These are phyloP conservation scores for Fusarium oxysporum DNA, from an alignment of 2,329 filamentous ascomycete genomes.

Conservation along the genomic window DNA sequence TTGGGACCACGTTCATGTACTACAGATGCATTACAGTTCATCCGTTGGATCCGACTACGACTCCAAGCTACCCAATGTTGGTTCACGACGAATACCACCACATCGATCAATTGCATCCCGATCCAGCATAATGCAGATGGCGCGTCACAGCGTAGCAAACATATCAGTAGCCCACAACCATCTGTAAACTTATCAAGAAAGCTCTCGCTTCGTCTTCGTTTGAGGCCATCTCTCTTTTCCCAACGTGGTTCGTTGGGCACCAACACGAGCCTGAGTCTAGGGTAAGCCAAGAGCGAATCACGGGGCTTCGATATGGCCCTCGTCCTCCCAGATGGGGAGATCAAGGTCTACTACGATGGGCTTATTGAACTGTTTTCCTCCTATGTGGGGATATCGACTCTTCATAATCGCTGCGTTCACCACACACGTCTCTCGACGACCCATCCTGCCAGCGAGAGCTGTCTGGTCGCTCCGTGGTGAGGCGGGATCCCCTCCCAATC, in stretches of 20 bases:
- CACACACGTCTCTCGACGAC: slow-evolving; percentile 76
- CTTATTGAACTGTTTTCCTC: slow-evolving; percentile 76
- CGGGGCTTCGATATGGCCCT: not conserved
- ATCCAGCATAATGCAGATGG: slow-evolving; percentile 28
- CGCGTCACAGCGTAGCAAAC: slow-evolving; percentile 16
- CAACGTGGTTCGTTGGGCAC: slow-evolving; percentile 39
- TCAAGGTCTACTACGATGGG: slow-evolving; percentile 87
- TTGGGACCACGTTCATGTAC: slow-evolving; percentile 31
- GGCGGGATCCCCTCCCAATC: slow-evolving; percentile 56
- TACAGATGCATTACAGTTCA: slow-evolving; percentile 19
- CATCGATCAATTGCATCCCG: slow-evolving; percentile 1
- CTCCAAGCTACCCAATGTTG: slow-evolving; percentile 4
- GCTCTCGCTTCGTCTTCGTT: slow-evolving; percentile 8
- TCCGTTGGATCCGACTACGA: slow-evolving; percentile 9
- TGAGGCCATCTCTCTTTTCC: slow-evolving; percentile 15
- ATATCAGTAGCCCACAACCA: slow-evolving; percentile 5
- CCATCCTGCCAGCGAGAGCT: slow-evolving; percentile 56
- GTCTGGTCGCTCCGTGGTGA: slow-evolving; percentile 56
- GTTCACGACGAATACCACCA: slow-evolving; percentile 7
- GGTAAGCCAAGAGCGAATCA: slow-evolving; percentile 30
- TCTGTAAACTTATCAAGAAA: slow-evolving; percentile 13
- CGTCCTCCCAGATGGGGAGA: slow-evolving; percentile 64
- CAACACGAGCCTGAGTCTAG: slow-evolving; percentile 36
- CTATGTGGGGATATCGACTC: slow-evolving; percentile 71
- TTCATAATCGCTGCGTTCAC: slow-evolving; percentile 84